Evolutionary conservation across 2,329 filamentous ascomycete species (phyloP).

Genomic region (Zymoseptoria brevis): DNA sequence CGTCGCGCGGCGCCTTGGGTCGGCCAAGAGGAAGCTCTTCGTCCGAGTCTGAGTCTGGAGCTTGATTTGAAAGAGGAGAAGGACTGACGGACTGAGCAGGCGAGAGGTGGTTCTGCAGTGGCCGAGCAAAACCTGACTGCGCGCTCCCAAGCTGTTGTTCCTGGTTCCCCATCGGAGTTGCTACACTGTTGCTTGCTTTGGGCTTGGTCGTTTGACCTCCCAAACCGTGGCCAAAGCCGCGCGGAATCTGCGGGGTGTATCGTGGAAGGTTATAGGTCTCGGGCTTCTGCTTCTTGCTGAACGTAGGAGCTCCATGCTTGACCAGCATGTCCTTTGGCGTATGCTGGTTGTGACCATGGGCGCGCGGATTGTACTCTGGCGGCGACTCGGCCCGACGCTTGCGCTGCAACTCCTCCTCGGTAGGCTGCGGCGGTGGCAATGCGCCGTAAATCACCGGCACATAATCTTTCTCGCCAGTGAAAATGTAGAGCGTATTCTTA

Average conservation of each 20-base stretch:
- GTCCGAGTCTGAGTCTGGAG: neutral
- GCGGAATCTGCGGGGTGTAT: neutral
- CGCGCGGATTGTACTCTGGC: constrained; percentile 11
- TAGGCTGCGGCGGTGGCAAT: neutral
- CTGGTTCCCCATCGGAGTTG: neutral
- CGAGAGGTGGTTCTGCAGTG: neutral
- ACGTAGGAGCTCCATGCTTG: constrained; percentile 20
- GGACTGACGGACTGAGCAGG: neutral
- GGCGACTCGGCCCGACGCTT: constrained; percentile 17
- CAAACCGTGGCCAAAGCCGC: neutral
- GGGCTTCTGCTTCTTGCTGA: constrained; percentile 8
- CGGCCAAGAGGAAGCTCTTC: neutral
- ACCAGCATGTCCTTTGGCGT: constrained; percentile 23
- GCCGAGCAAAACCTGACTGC: neutral
- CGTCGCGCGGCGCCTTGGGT: neutral
- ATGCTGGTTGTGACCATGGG: constrained; percentile 24
- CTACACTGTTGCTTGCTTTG: neutral
- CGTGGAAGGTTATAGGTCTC: neutral
- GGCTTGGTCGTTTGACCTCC: neutral
- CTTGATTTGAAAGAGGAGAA: neutral
- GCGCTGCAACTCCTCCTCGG: constrained; percentile 1
- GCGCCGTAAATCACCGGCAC: constrained; percentile 18
- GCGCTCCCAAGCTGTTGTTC: neutral
- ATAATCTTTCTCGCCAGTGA: constrained; percentile 23
- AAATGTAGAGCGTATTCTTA: constrained; percentile 20